Evolutionary conservation across 306 rosid genomes (phyloP).

Genomic region (Dryas octopetala): DNA sequence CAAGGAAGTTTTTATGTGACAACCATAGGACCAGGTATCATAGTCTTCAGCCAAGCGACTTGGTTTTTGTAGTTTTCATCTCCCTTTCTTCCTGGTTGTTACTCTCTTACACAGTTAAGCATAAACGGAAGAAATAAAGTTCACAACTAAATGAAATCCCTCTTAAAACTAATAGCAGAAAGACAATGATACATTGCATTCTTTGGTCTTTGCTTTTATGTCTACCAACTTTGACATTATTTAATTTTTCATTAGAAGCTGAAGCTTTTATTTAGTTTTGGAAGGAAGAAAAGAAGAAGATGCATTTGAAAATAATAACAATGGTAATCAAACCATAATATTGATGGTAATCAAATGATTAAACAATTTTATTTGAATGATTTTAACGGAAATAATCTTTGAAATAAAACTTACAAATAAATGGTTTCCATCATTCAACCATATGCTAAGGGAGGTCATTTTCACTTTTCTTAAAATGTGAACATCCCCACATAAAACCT

Average conservation of each 20-base stretch:
- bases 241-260: not conserved
- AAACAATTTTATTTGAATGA: too few species aligned
- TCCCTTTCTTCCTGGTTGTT: not conserved
- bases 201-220: not conserved
- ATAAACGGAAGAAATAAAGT: not conserved
- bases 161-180: not conserved
- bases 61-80: not conserved
- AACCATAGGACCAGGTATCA: constrained; percentile 29
- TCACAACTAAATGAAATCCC: not conserved
- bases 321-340: too few species aligned
- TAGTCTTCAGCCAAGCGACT: constrained; percentile 6
- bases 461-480: too few species aligned
- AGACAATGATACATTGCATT: not conserved
- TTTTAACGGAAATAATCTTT: too few species aligned
- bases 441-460: too few species aligned
- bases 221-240: not conserved
- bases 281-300: not conserved
- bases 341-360: too few species aligned
- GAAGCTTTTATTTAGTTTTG: not conserved
- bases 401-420: too few species aligned
- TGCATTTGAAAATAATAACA: not conserved
- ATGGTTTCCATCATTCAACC: too few species aligned
- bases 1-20: constrained; percentile 33
- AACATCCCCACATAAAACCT: too few species aligned
- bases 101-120: not conserved